Base-by-base conservation (phyloP, 306 rosid genomes). In the Rosa persica region DNA sequence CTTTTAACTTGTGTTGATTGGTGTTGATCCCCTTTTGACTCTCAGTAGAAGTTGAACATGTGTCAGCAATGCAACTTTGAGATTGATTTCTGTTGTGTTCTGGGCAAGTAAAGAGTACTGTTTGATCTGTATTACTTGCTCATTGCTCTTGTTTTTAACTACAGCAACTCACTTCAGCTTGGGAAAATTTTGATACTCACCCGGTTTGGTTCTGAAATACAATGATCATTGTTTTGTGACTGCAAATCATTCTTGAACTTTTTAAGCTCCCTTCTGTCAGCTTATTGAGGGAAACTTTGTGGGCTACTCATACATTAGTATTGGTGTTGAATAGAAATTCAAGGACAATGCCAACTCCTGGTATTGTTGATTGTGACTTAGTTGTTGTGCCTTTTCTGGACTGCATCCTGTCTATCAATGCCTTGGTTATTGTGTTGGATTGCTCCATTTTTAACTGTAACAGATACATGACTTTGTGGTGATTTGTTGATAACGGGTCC, bases 1-100 rank as follows among this genome's bases (percentile, higher is more conserved):
- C 64, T 44, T 44, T 17, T 30, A 39, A 27, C 34, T 23, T 52
- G 15, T 64, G 25, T 61, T 67, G 78, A 36, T 81, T 70, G 52
- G 80, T 83, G 39, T 85, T 81, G 76, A 75, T 73, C 74, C 71
- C 60, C 60, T 54, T 77, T 65, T 65, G 77, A 70, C 79, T 83
- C 39, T 84, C 78, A 76, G 76, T 87, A 71, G 76, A 85, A 80
- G 60, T 84, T 80, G 55, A 80, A 61, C 72, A 74, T 82, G 81
- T 47, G 79, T 82, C 49, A 65, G 74, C 81, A 51, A 65, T 74
- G 83, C 79, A 42, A 81, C 79, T 57, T 88, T 76, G 57, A 77
- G 79, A 65, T 64, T 67, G 46, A 78, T 44, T 61, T 76, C 73
- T 75, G 81, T 76, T 76, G 83, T 81, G 73, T 84, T 16, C 72